Base-by-base conservation (phyloP, 2,329 filamentous ascomycete species). In the Talaromyces verruculosus region DNA sequence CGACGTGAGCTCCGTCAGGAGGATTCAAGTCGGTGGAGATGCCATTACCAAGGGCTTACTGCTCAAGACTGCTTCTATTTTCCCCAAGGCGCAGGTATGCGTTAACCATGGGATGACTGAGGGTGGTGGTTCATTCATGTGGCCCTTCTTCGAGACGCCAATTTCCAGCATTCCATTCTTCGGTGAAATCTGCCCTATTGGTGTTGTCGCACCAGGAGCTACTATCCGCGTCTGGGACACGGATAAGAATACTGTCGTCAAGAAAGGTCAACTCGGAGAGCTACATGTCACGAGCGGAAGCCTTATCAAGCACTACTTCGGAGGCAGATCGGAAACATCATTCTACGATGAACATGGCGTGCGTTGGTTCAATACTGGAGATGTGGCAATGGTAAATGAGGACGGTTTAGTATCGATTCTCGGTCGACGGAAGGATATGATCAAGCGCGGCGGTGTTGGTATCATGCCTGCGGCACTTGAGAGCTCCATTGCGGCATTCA, bases 391-490 rank as follows among this genome's bases (percentile, higher is more conserved):
- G 19, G 22, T 59, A 17, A 43, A 59, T 43, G 22, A 43, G 35
- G 19, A 43, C 10, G 37, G 37, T 5, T 5, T 59, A 19, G 57
- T 59, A 2, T 59, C 57, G 2, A 59, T 59, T 43, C 57, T 59
- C 1, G 57, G 57, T n/a, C 35, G 57, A 28, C 15, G n/a, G 15
- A 59, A 59, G 17, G 57, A 59, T 28, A 59, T 59, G 57, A 59
- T 59, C 1, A 59, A 59, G 19, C 57, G 57, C 25, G 57, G 35
- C 28, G 57, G 37, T 59, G 37, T 59, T 22, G 57, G 30, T 22
- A 59, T 59, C 35, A 59, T 59, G 57, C 57, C 57, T 13, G 57
- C 57, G 5, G 35, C 57, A 28, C 35, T 59, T 33, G 57, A 59
- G 15, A 59, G 37, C 22, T 59, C 35, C 6, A 59, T 59, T 30